Percentiles rank a stretch among this genome's conserved stretches.
phyloP scores from a whole-genome alignment of 768 basidiomycete genomes.

The Rubroboletus satanas region DNA sequence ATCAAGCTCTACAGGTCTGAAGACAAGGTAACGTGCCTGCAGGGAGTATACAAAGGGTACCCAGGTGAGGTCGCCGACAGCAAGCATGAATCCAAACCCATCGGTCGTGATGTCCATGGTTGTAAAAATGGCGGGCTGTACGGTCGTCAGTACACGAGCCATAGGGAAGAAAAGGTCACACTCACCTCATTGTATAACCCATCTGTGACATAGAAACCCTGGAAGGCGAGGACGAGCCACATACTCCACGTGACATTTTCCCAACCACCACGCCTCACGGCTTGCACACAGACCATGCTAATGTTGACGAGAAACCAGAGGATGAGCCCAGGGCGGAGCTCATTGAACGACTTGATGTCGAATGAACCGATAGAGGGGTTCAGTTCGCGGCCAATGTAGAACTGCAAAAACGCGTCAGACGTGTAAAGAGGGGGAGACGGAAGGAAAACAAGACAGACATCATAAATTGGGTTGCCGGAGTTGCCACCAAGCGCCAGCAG shows the following conservation, averaged over 20 bases:
- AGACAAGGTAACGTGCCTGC: constrained; percentile 94
- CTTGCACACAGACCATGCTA: constrained; percentile 89
- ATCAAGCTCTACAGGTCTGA: constrained; percentile 78
- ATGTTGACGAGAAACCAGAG: constrained; percentile 92
- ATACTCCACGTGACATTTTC: constrained; percentile 78
- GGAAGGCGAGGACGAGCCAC: constrained; percentile 84
- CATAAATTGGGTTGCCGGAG: constrained; percentile 81
- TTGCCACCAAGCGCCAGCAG: constrained; percentile 93
- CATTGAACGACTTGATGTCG: constrained; percentile 62
- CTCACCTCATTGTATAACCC: constrained; percentile 86
- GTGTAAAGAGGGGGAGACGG: too few species aligned
- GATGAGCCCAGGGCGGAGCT: constrained; percentile 58
- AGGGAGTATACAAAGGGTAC: constrained; percentile 93
- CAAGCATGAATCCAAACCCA: constrained; percentile 98
- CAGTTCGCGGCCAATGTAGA: constrained; percentile 90
- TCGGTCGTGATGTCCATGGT: constrained; percentile 98
- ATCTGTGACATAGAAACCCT: constrained; percentile 83
- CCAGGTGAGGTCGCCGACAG: constrained; percentile 89
- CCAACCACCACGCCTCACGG: constrained; percentile 67
- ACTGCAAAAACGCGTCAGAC: constrained; percentile 43
- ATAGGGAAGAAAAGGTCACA: background rate
- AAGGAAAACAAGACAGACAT: constrained; percentile 50
- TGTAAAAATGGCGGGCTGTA: constrained; percentile 80
- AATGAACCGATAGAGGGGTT: constrained; percentile 82
- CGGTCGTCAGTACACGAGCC: background rate